Base-by-base conservation (phyloP, 768 basidiomycete species). In the Suillus weaverae region DNA sequence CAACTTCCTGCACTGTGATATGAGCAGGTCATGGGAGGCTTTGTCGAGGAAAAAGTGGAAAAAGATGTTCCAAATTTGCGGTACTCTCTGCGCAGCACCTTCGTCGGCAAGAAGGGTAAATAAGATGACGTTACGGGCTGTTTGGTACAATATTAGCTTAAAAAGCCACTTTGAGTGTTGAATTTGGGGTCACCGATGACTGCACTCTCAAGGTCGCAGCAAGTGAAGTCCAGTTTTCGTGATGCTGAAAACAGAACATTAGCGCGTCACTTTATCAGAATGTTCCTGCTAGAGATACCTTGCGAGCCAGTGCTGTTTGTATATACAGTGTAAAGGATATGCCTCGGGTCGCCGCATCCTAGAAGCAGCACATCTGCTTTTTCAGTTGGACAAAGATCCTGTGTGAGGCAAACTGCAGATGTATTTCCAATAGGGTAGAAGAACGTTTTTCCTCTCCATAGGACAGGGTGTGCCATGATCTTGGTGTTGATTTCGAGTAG, bases 381-480 rank as follows among this genome's bases (percentile, higher is more conserved):
- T 60, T 79, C 71, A 65, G 85, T 85, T 0, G 81, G 81, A 62
- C 83, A 72, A 5, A 88, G 70, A 46, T 81, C 77, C 61, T 81
- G 74, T 5, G 83, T 82, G 20, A 88, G 73, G 51, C 76, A 82
- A 6, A 83, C 73, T 5, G 87, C 81, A 5, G 85, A 78, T 0
- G 87, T 87, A 69, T 87, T 87, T 38, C 88, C 87, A 22, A 86
- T 75, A 4, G 86, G 82, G 71, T 87, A 88, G 75, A 86, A 88
- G 65, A 79, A 84, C 2, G 72, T 71, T 66, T 77, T 80, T 10
- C 73, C 78, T 3, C 79, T 81, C 79, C 80, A 83, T 26, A 74
- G 67, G 4, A 83, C 64, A 4, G 81, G 78, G 59, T 82, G 80
- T 8, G 81, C 73, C 84, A 86, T 84, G 64, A 16, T 60, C 13